Base-by-base conservation (phyloP, 23 red algal genomes). In the Gracilaria caudata region DNA sequence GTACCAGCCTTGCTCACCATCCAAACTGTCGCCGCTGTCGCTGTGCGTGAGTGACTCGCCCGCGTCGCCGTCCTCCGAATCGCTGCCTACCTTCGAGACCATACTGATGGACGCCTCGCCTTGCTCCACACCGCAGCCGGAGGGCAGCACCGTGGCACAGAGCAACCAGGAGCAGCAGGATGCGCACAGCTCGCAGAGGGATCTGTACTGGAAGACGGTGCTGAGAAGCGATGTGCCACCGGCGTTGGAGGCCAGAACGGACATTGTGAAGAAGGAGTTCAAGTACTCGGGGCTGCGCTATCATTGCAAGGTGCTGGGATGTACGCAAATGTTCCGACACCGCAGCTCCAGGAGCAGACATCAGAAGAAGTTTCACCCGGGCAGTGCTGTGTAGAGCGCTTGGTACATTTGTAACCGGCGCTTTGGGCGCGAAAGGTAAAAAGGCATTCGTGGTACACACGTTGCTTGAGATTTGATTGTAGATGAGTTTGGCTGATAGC, bases 331-430 rank as follows among this genome's bases (percentile, higher is more conserved):
- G 38, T 75, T 75, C 19, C 4, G 19, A 29, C 70, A 75, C 19
- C 70, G 70, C 21, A 75, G 70, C 43, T 75, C 70, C 5, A 13
- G 70, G 5, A 75, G 70, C 70, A 33, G 70, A 21, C 70, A 75
- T 33, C 70, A 75, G 20, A 45, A 47, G 5, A 75, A 75, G 70
- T 12, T 46, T 4, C 70, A 75, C 61, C 32, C 49, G 8, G 49
- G 49, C 49, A 53, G 49, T 16, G 49, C 49, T 53, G 49, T 17
- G 13, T 53, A 53, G 43, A 53, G 49, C 49, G 5, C 19, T 53
- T 53, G 5, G 19, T 17, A 45, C 41, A 45, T n/a, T n/a, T n/a
- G n/a, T n/a, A n/a, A n/a, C n/a, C n/a, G n/a, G n/a, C n/a, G n/a
- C n/a, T n/a, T n/a, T n/a, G n/a, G n/a, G n/a, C n/a, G n/a, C n/a